Percentiles rank a stretch among this genome's conserved stretches.
Conservation (phyloP, 805 yeast genomes). For the Teunomyces pallodes region DNA sequence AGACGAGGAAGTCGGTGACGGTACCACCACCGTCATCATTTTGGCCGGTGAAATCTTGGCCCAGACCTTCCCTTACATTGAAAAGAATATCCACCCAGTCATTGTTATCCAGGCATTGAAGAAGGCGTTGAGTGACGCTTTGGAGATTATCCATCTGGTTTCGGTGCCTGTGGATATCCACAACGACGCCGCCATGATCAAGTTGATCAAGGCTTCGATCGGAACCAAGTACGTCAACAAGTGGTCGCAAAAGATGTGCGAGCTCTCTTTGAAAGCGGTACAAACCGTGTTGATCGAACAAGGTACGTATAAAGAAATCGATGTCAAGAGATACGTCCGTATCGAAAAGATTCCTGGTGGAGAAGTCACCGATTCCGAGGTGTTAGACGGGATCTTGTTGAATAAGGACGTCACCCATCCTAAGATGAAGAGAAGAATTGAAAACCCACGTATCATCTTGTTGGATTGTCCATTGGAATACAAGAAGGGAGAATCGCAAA, state of each 20-base stretch:
- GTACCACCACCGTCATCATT: conserved; percentile 95
- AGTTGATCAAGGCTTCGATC: conserved; percentile 83
- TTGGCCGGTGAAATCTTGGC: conserved; percentile 96
- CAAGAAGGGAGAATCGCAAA: conserved; percentile 98
- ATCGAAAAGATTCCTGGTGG: conserved; percentile 98
- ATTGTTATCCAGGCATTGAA: conserved; percentile 92
- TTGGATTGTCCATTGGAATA: conserved; percentile 97
- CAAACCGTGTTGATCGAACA: conserved; percentile 68
- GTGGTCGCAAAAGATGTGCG: conserved; percentile 92
- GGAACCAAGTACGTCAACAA: conserved; percentile 92
- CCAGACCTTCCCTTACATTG: conserved; percentile 90
- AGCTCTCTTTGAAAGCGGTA: conserved; percentile 82
- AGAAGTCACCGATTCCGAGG: conserved; percentile 84
- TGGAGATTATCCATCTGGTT: conserved; percentile 79
- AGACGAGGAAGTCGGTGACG: conserved; percentile 98
- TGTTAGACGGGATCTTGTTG: conserved; percentile 85
- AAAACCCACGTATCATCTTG: conserved; percentile 83
- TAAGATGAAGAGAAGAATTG: conserved; percentile 87
- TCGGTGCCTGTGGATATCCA: conserved; percentile 79
- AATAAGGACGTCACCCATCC: conserved; percentile 99
- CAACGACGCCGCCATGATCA: conserved; percentile 83
- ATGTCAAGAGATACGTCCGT: conserved; percentile 87
- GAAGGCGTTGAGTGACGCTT: conserved; percentile 85
- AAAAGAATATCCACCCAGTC: conserved; percentile 95
- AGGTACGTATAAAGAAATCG: conserved; percentile 75